These are phyloP conservation scores for Talaromyces sp. DNA, from an alignment of 2,329 filamentous ascomycete species.

Conservation along the genomic window DNA sequence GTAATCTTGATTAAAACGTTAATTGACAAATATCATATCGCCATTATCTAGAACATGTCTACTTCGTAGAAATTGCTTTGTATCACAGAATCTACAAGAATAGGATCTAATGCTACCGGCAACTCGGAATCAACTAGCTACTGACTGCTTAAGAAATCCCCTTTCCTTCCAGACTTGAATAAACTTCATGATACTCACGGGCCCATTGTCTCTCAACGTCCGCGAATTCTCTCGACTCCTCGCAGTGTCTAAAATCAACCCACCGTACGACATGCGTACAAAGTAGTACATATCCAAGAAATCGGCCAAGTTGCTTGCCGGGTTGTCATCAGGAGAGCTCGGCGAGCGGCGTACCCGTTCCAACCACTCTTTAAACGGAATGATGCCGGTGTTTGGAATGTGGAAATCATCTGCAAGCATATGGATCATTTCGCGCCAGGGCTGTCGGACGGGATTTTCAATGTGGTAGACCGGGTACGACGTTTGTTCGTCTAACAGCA, in stretches of 20 bases:
- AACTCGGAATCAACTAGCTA: no score
- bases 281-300: conserved; percentile 30
- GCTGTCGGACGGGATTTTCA: conserved; percentile 41
- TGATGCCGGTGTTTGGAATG: conserved; percentile 25
- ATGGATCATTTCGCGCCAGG: conserved; percentile 34
- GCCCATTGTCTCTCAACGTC: conserved; percentile 27
- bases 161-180: no score
- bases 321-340: conserved; percentile 22
- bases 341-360: conserved; percentile 26
- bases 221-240: conserved; percentile 33
- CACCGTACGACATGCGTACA: conserved; percentile 43
- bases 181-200: conserved; percentile 20
- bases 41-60: no score
- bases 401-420: conserved; percentile 31
- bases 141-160: no score
- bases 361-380: conserved; percentile 42
- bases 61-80: no score
- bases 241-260: conserved; percentile 36
- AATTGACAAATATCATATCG: no score
- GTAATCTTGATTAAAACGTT: no score
- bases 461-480: conserved; percentile 41
- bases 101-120: no score
- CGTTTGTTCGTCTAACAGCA: conserved; percentile 22
- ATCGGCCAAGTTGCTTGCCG: conserved; percentile 24
- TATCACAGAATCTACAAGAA: no score